These are phyloP conservation scores for Tulasnella sp. DNA, from an alignment of 768 basidiomycete genomes.

Conservation along the genomic window DNA sequence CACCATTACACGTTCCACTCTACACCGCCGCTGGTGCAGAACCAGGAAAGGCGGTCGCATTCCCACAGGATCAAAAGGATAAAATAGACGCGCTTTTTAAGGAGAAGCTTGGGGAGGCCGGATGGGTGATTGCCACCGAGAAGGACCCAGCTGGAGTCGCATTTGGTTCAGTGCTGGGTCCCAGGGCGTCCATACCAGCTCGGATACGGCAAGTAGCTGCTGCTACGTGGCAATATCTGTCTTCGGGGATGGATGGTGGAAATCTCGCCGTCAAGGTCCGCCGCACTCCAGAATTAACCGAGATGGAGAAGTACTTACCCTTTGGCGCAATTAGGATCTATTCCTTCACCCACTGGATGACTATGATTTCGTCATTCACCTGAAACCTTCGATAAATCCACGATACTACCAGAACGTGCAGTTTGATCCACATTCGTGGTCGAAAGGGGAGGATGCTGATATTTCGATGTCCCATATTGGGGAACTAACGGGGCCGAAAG, in stretches of 20 bases:
- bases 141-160: slow-evolving; percentile 65
- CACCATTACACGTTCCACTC: slow-evolving; percentile 65
- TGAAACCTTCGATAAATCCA: slow-evolving; percentile 60
- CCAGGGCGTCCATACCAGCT: slow-evolving; percentile 67
- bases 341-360: slow-evolving; percentile 79
- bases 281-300: neutral
- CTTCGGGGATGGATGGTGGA: slow-evolving; percentile 48
- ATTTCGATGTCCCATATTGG: neutral
- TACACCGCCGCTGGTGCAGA: slow-evolving; percentile 43
- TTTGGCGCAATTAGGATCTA: slow-evolving; percentile 52
- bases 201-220: slow-evolving; percentile 68
- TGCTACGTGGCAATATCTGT: slow-evolving; percentile 64
- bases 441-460: neutral
- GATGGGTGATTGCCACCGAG: slow-evolving; percentile 78
- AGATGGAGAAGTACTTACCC: neutral
- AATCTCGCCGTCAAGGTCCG: slow-evolving; percentile 57
- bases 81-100: slow-evolving; percentile 35
- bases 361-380: slow-evolving; percentile 79
- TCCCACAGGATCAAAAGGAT: slow-evolving; percentile 33
- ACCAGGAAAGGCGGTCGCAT: slow-evolving; percentile 34
- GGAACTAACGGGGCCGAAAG: slow-evolving; percentile 35
- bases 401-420: slow-evolving; percentile 68
- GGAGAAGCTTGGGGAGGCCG: slow-evolving; percentile 36
- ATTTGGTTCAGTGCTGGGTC: slow-evolving; percentile 63
- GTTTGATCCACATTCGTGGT: slow-evolving; percentile 40